Percentiles rank a stretch among this genome's conserved stretches.
Evolutionary conservation across 495 filamentous ascomycete genomes (phyloP).

Genomic region (Terfezia claveryi): DNA sequence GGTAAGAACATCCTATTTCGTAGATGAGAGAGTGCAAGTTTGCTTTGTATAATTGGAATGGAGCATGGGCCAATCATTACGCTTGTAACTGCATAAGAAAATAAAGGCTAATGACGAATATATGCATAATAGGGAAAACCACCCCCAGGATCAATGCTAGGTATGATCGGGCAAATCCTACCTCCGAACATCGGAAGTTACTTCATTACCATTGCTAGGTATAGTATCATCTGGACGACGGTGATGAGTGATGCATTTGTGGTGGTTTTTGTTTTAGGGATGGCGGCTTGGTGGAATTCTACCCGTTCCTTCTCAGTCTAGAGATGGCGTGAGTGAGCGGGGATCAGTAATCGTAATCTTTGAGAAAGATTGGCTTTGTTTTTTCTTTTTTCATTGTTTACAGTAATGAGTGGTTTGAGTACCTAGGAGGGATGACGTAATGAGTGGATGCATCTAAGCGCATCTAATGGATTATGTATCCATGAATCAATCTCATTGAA

Average conservation of each 20-base stretch:
- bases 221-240: slow-evolving; percentile 26
- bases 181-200: slow-evolving; percentile 12
- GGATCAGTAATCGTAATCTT: no score
- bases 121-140: slow-evolving; percentile 10
- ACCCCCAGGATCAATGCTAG: slow-evolving; percentile 17
- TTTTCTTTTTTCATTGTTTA: no score
- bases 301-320: no score
- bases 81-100: no score
- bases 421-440: no score
- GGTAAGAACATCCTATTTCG: background rate
- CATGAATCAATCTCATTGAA: no score
- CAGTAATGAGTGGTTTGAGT: no score
- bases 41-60: background rate
- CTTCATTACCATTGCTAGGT: slow-evolving; percentile 20
- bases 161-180: slow-evolving; percentile 13
- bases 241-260: slow-evolving; percentile 28
- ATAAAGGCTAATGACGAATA: slow-evolving; percentile 1
- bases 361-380: no score
- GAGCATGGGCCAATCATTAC: no score
- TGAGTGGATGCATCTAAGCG: no score
- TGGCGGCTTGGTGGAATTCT: slow-evolving; percentile 26
- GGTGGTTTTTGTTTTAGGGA: slow-evolving; percentile 28
- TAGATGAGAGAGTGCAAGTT: background rate
- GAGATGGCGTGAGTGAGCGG: no score
- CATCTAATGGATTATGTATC: no score